Evolutionary conservation across 176 grass and related monocot species (phyloP).

Genomic region (Miscanthus lutarioriparius): DNA sequence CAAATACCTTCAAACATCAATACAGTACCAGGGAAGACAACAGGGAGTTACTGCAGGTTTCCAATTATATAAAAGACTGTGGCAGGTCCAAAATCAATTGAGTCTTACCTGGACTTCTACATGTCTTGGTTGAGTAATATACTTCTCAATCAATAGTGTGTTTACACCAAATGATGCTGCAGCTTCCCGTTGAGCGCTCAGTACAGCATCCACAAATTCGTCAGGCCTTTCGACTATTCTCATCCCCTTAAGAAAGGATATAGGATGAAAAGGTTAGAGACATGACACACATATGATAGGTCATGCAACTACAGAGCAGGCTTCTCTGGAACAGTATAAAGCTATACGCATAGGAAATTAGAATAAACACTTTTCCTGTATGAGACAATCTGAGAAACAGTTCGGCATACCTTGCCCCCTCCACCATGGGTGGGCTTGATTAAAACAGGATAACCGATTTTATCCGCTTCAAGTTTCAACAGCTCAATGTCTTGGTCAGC

Average conservation of each 20-base stretch:
- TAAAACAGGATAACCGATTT: constrained; percentile 91
- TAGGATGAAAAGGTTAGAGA: background rate
- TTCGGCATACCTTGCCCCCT: constrained; percentile 74
- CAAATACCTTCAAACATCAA: constrained; percentile 68
- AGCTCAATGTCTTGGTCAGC: constrained; percentile 79
- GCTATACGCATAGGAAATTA: background rate
- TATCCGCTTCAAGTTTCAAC: constrained; percentile 79
- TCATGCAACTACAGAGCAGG: background rate
- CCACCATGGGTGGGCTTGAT: constrained; percentile 98
- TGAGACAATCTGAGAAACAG: background rate
- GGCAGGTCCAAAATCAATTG: background rate
- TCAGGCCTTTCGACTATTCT: constrained; percentile 77
- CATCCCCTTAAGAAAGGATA: constrained; percentile 75
- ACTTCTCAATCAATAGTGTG: constrained; percentile 86
- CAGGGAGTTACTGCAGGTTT: background rate
- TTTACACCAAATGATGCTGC: constrained; percentile 88
- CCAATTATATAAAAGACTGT: background rate
- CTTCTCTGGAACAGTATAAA: background rate
- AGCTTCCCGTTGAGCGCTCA: constrained; percentile 85
- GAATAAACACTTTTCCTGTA: background rate
- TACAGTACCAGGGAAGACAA: constrained; percentile 2
- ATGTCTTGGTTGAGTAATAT: constrained; percentile 93
- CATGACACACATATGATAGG: background rate
- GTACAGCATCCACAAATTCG: constrained; percentile 74
- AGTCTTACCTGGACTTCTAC: constrained; percentile 87